A percentile compares a stretch with the other conserved stretches of the same genome.
phyloP scores from a whole-genome alignment of 441 rosid species.

The Erodium moschatum region DNA sequence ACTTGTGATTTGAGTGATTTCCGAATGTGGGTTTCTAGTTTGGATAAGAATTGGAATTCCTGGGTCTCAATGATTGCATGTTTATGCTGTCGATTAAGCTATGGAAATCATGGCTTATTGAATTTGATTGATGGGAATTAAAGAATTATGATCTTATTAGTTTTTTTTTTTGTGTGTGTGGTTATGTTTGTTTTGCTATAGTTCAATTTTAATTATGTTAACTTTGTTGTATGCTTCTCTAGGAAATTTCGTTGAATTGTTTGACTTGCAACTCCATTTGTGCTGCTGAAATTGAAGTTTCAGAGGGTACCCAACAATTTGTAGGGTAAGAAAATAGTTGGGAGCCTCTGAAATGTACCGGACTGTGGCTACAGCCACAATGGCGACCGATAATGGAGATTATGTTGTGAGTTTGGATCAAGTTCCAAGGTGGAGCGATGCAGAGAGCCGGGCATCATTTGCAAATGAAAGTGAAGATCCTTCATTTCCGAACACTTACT shows the following conservation, averaged over 20 bases:
- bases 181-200: neutral
- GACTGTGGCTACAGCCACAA: constrained; percentile 48
- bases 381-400: constrained; percentile 65
- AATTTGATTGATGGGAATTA: neutral
- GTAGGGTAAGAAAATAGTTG: neutral
- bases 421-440: constrained; percentile 87
- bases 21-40: neutral
- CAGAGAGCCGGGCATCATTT: constrained; percentile 55
- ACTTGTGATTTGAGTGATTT: neutral
- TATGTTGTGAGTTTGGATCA: constrained; percentile 82
- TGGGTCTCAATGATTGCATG: neutral
- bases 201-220: neutral
- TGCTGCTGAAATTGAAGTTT: neutral
- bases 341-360: constrained; percentile 48
- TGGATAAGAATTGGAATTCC: constrained; percentile 1
- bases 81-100: neutral
- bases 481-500: constrained; percentile 52
- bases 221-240: neutral
- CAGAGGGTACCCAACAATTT: neutral
- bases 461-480: constrained; percentile 58
- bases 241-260: neutral
- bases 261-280: constrained; percentile 6
- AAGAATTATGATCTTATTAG: neutral
- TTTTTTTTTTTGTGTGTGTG: neutral
- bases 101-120: neutral